phyloP scores from a whole-genome alignment of 352 stramenopile species.

The Peronosclerospora sorghi region DNA sequence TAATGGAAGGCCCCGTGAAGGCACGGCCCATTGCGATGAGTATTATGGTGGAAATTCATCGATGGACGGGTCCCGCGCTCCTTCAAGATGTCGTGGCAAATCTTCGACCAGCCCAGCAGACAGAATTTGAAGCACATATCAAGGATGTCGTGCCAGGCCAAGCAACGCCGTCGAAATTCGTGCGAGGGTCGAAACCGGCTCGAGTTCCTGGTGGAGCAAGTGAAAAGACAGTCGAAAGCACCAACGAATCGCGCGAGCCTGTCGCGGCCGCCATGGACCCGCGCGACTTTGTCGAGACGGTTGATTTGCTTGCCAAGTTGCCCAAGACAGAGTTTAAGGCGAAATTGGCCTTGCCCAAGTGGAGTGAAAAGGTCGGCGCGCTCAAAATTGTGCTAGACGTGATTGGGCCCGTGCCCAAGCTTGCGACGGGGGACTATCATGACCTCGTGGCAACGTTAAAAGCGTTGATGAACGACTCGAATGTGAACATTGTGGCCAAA shows the following conservation, averaged over 20 bases:
- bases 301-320: too few relatives aligned
- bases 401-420: conserved; percentile 59
- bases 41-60: conserved; percentile 70
- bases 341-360: conserved; percentile 68
- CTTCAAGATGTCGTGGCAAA: conserved; percentile 74
- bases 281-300: too few relatives aligned
- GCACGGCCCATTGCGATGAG: conserved; percentile 70
- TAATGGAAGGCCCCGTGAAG: conserved; percentile 79
- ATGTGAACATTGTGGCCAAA: conserved; percentile 84
- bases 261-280: too few relatives aligned
- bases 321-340: conserved; percentile 70
- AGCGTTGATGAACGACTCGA: conserved; percentile 66
- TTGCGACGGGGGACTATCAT: too few relatives aligned
- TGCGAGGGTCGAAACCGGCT: conserved; percentile 45
- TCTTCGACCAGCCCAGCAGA: conserved; percentile 72
- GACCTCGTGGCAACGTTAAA: conserved; percentile 79
- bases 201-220: conserved; percentile 14
- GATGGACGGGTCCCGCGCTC: conserved; percentile 64
- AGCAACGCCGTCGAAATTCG: conserved; percentile 53
- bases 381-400: conserved; percentile 79
- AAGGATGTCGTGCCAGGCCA: conserved; percentile 66
- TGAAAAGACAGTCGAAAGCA: too few relatives aligned
- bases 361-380: conserved; percentile 80
- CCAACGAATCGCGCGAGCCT: too few relatives aligned
- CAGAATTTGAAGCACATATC: conserved; percentile 64